Percentiles rank a stretch among this genome's conserved stretches.
phyloP scores from a whole-genome alignment of 2,329 filamentous ascomycete genomes.

The Cladosporium sp. region DNA sequence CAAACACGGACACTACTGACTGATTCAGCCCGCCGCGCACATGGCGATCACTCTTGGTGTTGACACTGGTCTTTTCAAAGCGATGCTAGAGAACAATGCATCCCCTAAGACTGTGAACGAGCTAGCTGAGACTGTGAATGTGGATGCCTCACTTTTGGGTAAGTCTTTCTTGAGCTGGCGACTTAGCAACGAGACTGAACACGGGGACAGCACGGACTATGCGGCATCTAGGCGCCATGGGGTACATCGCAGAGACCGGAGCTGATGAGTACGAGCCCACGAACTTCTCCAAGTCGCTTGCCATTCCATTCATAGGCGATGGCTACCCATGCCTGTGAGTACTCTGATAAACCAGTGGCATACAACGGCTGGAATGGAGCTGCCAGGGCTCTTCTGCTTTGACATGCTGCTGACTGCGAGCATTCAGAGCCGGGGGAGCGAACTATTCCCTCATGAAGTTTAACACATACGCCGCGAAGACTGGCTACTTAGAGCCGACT shows the following conservation, averaged over 20 bases:
- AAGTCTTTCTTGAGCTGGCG: background rate
- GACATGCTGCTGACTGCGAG: no score
- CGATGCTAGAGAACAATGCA: conserved; percentile 1
- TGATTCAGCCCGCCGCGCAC: conserved; percentile 1
- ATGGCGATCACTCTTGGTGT: conserved; percentile 8
- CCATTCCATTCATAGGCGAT: conserved; percentile 6
- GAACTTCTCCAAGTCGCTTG: conserved; percentile 7
- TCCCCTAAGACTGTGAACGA: background rate
- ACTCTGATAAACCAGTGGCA: background rate
- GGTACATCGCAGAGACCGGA: conserved; percentile 1
- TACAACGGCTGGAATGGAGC: no score
- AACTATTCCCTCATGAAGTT: conserved; percentile 1
- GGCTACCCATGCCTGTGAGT: conserved; percentile 5
- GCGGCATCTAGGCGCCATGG: conserved; percentile 4
- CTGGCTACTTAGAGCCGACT: background rate
- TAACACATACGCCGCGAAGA: conserved; percentile 4
- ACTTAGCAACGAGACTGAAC: background rate
- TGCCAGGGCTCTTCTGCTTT: no score
- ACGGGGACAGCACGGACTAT: background rate
- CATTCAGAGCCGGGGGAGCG: background rate
- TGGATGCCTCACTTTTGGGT: conserved; percentile 2
- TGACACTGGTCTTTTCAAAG: conserved; percentile 2
- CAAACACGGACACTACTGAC: background rate
- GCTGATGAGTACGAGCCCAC: conserved; percentile 7
- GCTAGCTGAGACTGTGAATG: background rate